Percentiles rank a stretch among this genome's conserved stretches.
Conservation (phyloP, 139 green algal genomes). For the Auxenochlorella protothecoides region DNA sequence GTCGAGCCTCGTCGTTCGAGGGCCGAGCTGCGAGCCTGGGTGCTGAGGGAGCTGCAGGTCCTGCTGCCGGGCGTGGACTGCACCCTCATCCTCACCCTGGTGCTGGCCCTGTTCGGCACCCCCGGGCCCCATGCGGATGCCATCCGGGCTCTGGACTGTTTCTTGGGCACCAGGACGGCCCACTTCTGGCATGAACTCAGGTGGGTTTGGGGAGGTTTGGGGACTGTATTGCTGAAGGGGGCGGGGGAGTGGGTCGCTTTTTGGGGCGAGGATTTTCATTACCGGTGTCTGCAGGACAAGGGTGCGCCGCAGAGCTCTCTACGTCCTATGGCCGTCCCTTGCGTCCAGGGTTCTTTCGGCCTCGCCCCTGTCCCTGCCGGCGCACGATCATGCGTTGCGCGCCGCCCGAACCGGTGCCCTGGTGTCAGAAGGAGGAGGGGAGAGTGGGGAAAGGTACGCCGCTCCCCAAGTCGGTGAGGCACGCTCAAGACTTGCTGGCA, state of each 20-base stretch:
- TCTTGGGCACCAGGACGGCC: conserved; percentile 9
- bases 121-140: conserved; percentile 10
- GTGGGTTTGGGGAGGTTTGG: not conserved
- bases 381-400: too few species aligned
- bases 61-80: conserved; percentile 19
- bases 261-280: conserved; percentile 3
- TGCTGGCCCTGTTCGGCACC: conserved; percentile 20
- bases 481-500: too few species aligned
- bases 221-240: not conserved
- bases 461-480: too few species aligned
- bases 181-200: conserved; percentile 32
- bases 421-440: too few species aligned
- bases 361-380: not conserved
- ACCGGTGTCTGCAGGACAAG: too few species aligned
- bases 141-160: conserved; percentile 13
- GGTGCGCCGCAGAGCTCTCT: conserved; percentile 11
- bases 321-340: conserved; percentile 6
- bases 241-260: conserved; percentile 6
- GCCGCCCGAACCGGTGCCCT: too few species aligned
- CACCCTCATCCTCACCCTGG: conserved; percentile 17
- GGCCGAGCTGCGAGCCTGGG: conserved; percentile 13
- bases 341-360: not conserved
- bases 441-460: too few species aligned
- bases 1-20: not conserved
- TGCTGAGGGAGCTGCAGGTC: conserved; percentile 25